Base-by-base conservation (phyloP, 768 basidiomycete genomes). In the Suillus brevipes region DNA sequence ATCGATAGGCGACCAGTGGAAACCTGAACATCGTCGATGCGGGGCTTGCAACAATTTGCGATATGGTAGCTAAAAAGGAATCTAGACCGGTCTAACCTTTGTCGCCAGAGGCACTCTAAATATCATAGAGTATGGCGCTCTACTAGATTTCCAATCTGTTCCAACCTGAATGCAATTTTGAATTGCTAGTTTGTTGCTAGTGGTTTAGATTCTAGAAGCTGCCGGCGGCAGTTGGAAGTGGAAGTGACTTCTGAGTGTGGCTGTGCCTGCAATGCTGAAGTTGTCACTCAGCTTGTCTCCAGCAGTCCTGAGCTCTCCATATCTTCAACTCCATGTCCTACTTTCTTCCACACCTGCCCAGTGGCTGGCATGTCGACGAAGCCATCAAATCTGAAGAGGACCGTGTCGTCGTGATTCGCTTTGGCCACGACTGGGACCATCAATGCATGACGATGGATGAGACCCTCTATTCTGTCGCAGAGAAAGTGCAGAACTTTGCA, bases 361-460 rank as follows among this genome's bases (percentile, higher is more conserved):
- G 92, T 70, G 94, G 95, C 45, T 98, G 97, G 97, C 97, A 99
- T 74, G 97, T 99, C 66, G 97, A 99, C 74, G 96, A 98, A 75
- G 95, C 97, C 9, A 99, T 99, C 78, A 94, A 97, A 69, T 96
- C 94, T 0, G 97, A 99, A 77, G 97, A 99, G 76, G 95, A 97
- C 72, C 86, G 97, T 50, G 86, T 97, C 40, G 97, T 98, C 31
- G 92, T 95, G 61, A 89, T 98, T 56, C 89, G 96, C 4, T 99
- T 98, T 74, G 97, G 96, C 0, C 92, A 95, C 73, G 95, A 96
- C 76, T 91, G 89, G 89, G 94, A 99, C 75, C 79, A 84, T 0
- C 90, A 97, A 69, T 99, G 97, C 80, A 98, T 99, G 97, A 91
- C 89, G 20, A 97, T 99, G 95, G 97, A 99, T 81, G 97, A 99